Conservation (phyloP, 306 rosid genomes). For the Rosa multiflora region DNA sequence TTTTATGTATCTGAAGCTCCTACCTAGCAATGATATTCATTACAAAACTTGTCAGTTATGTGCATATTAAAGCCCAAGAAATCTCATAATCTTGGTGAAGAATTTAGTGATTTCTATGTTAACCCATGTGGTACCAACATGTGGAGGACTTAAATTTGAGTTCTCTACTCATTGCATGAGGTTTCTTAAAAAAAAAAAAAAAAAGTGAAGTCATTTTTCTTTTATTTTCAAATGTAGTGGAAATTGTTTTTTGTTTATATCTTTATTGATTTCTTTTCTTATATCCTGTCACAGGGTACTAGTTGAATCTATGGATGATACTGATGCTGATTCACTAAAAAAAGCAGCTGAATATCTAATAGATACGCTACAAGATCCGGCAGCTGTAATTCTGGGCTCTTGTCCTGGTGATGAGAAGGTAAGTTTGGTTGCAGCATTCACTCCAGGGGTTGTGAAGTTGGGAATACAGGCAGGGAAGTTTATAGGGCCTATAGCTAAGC, state of each 20-base stretch:
- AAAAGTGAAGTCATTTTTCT: background rate
- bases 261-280: background rate
- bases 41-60: background rate
- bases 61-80: background rate
- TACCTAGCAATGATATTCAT: background rate
- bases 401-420: constrained; percentile 88
- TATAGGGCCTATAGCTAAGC: constrained; percentile 81
- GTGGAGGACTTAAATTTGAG: background rate
- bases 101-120: background rate
- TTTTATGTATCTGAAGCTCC: background rate
- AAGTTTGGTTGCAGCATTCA: constrained; percentile 92
- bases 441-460: constrained; percentile 63
- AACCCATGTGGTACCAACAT: background rate
- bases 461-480: constrained; percentile 94
- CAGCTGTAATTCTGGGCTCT: constrained; percentile 85
- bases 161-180: constrained; percentile 5
- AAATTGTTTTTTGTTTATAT: constrained; percentile 3
- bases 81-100: background rate
- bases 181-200: background rate
- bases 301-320: constrained; percentile 80
- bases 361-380: constrained; percentile 72
- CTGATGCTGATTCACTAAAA: constrained; percentile 82
- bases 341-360: constrained; percentile 81
- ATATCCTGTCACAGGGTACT: constrained; percentile 54
- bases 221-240: background rate